Base-by-base conservation (phyloP, 2,329 filamentous ascomycete genomes). In the Paecilomyces fulvus region DNA sequence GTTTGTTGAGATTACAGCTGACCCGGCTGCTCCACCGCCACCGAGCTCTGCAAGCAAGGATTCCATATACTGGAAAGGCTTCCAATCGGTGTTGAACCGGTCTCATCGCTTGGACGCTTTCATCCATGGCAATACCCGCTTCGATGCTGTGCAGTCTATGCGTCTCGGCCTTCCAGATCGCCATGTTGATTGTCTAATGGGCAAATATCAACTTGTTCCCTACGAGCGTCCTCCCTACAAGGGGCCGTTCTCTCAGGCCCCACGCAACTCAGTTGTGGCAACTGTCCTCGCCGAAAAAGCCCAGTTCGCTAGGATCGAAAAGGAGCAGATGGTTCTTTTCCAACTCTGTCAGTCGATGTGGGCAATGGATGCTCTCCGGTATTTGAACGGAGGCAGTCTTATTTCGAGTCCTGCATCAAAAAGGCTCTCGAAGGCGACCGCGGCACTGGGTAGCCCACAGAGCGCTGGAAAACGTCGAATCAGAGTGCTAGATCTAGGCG, bases 21-120 rank as follows among this genome's bases (percentile, higher is more conserved):
- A 73, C 75, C 55, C 74, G 73, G 46, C 72, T 71, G 63, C 75
- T 69, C 58, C 68, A 49, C 56, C 56, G 14, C 73, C 77, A 37
- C 65, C 66, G 30, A 57, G 60, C 30, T 60, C 64, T 74, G 80
- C 55, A 75, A 80, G 73, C 72, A 85, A 82, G 67, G 89, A 94
- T 66, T 86, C 87, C 3, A 88, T 92, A 4, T 96, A 96, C 73
- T 92, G 91, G 75, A 87, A 89, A 59, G 90, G 90, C 9, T 96
- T 96, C 70, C 85, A 90, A 63, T 85, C 87, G 67, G 82, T 89
- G 62, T 77, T 86, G 50, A 81, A 88, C 57, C 83, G 83, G 30
- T 84, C 83, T 12, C 84, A 83, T 56, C 78, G 80, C 54, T 77
- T 80, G 17, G 94, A 97, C 71, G 85, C 87, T 9, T 96, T 96